Conservation (phyloP, 75 land plant genomes). For the Sequoiadendron giganteum region DNA sequence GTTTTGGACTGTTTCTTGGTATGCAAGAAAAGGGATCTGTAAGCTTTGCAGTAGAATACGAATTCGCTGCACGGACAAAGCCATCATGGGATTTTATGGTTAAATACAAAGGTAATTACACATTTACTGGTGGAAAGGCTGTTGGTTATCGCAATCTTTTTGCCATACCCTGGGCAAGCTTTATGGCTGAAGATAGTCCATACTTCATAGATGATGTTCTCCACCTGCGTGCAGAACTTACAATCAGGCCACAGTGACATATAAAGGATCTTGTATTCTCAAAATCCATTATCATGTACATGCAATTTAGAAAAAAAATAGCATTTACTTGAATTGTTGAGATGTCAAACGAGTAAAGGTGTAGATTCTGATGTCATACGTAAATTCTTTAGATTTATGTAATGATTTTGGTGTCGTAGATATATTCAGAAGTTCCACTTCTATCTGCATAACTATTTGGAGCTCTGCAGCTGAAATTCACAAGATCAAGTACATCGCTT, state of each 20-base stretch:
- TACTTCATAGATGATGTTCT: conserved; percentile 79
- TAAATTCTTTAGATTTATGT: too few relatives aligned
- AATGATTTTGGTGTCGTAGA: neutral
- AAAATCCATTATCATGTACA: neutral
- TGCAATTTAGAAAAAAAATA: neutral
- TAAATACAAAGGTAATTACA: conserved; percentile 91
- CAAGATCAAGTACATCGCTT: neutral
- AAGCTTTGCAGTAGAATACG: conserved; percentile 94
- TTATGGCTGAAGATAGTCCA: conserved; percentile 88
- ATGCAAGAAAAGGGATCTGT: conserved; percentile 99
- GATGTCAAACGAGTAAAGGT: neutral
- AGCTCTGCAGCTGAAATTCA: neutral
- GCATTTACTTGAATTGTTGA: neutral
- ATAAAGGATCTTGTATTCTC: neutral
- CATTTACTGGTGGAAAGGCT: conserved; percentile 98
- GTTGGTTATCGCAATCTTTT: conserved; percentile 97
- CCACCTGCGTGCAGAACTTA: conserved; percentile 94
- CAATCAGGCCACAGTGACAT: conserved; percentile 49
- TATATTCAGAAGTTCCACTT: too few relatives aligned
- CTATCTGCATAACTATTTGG: too few relatives aligned
- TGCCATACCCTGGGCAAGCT: conserved; percentile 69
- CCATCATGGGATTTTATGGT: conserved; percentile 70
- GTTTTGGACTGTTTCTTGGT: conserved; percentile 95
- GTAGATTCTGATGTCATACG: too few relatives aligned
- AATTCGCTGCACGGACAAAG: conserved; percentile 85